A percentile compares a stretch with the other conserved stretches of the same genome.
These are phyloP conservation scores for Cercospora sesami DNA, from an alignment of 2,329 filamentous ascomycete genomes.

Conservation along the genomic window DNA sequence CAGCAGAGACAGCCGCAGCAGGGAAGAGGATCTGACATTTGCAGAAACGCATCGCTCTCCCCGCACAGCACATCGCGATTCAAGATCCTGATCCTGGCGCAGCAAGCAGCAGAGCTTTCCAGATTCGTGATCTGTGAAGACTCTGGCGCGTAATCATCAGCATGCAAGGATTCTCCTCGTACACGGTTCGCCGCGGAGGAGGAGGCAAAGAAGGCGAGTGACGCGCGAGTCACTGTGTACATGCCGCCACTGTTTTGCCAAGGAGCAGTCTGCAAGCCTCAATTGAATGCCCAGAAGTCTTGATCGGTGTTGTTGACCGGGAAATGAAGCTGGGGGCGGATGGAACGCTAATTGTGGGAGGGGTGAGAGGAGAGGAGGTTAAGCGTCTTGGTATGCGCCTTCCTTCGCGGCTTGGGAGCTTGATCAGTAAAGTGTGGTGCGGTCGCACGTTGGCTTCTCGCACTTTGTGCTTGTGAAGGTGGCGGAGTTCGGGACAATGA, in stretches of 20 bases:
- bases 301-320: not conserved
- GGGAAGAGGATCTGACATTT: not conserved
- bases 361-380: not conserved
- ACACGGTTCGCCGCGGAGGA: not conserved
- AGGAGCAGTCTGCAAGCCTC: not conserved
- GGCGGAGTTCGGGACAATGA: not conserved
- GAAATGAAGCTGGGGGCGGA: not conserved
- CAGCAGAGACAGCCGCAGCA: not conserved
- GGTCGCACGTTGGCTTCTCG: not conserved
- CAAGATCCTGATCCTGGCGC: not conserved
- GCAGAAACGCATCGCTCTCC: too few species aligned
- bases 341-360: not conserved
- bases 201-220: not conserved
- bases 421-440: not conserved
- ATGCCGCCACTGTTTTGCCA: conserved; percentile 5
- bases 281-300: not conserved
- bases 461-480: not conserved
- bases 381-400: not conserved
- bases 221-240: not conserved
- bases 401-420: conserved; percentile 11
- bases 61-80: not conserved
- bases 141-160: too few species aligned
- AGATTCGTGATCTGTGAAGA: not conserved
- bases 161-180: not conserved
- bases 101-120: not conserved